A percentile compares a stretch with the other conserved stretches of the same genome.
Evolutionary conservation across 176 grass and related monocot species (phyloP).

Genomic region (Paspalum notatum): DNA sequence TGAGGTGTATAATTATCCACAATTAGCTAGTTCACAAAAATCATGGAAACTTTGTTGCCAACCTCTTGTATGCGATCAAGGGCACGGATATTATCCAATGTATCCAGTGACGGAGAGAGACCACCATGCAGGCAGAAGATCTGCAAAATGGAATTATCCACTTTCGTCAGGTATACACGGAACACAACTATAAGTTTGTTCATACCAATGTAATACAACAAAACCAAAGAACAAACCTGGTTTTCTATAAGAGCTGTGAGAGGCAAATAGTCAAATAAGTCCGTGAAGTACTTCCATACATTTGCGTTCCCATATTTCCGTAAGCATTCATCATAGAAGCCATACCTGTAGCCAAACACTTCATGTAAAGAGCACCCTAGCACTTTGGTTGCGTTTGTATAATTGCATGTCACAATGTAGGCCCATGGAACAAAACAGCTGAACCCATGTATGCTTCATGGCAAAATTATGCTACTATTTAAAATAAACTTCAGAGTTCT

Average conservation of each 20-base stretch:
- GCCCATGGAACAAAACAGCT: not conserved
- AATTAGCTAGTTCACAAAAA: slow-evolving; percentile 20
- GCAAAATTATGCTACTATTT: not conserved
- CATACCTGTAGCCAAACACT: slow-evolving; percentile 75
- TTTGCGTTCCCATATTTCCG: slow-evolving; percentile 99
- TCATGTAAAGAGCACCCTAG: slow-evolving; percentile 38
- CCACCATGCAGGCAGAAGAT: slow-evolving; percentile 97
- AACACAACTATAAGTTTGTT: not conserved
- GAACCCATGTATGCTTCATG: slow-evolving; percentile 4
- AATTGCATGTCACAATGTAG: slow-evolving; percentile 34
- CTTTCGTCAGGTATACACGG: slow-evolving; percentile 8
- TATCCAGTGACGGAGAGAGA: slow-evolving; percentile 96
- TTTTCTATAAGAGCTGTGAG: slow-evolving; percentile 99
- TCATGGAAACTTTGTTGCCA: slow-evolving; percentile 11
- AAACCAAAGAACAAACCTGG: slow-evolving; percentile 63
- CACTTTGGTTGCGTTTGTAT: slow-evolving; percentile 6
- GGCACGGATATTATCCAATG: slow-evolving; percentile 93
- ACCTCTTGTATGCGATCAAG: slow-evolving; percentile 99
- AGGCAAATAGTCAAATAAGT: slow-evolving; percentile 99
- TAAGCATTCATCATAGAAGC: slow-evolving; percentile 98
- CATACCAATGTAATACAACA: slow-evolving; percentile 8
- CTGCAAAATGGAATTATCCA: slow-evolving; percentile 49
- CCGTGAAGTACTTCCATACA: slow-evolving; percentile 98
- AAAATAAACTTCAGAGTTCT: not conserved
- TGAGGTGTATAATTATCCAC: slow-evolving; percentile 1